Percentiles rank a stretch among this genome's conserved stretches.
Evolutionary conservation across 2,329 filamentous ascomycete genomes (phyloP).

Genomic region (Knufia petricola): DNA sequence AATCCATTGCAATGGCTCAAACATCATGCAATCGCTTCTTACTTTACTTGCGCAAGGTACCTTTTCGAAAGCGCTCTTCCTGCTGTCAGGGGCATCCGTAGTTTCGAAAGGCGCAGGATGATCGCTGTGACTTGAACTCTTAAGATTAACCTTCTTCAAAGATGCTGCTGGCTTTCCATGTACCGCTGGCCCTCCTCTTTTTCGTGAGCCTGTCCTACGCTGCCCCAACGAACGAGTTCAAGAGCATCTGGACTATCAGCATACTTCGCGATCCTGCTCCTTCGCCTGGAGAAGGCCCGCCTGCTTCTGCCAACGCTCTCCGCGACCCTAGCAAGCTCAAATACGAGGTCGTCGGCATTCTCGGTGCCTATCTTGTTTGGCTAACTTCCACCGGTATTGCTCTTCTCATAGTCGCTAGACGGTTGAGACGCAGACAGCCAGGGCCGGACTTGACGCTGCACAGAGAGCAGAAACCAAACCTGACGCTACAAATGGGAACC

Average conservation of each 20-base stretch:
- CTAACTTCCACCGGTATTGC: constrained; percentile 62
- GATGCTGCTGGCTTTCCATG: constrained; percentile 15
- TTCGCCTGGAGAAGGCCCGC: constrained; percentile 50
- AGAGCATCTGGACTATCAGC: constrained; percentile 26
- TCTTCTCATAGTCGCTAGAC: constrained; percentile 52
- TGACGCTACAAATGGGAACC: constrained; percentile 47
- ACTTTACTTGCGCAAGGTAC: constrained; percentile 5
- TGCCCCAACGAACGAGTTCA: constrained; percentile 8
- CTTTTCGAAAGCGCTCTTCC: background rate
- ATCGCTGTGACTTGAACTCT: constrained; percentile 9
- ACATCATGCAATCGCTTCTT: constrained; percentile 7
- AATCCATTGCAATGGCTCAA: background rate
- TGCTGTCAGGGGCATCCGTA: constrained; percentile 16
- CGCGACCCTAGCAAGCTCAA: constrained; percentile 60
- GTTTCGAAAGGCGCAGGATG: constrained; percentile 17
- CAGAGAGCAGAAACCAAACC: constrained; percentile 43
- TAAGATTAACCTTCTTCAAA: constrained; percentile 18
- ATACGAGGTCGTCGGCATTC: constrained; percentile 71
- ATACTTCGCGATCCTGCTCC: constrained; percentile 51
- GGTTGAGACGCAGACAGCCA: constrained; percentile 43
- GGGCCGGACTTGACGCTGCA: constrained; percentile 43
- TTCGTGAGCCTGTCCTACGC: constrained; percentile 11
- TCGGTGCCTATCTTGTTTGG: constrained; percentile 71
- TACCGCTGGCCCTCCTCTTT: constrained; percentile 10
- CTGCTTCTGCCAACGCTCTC: constrained; percentile 48